Conservation (phyloP, 192 early-diverging fungal species). For the Coemansia sp. region DNA sequence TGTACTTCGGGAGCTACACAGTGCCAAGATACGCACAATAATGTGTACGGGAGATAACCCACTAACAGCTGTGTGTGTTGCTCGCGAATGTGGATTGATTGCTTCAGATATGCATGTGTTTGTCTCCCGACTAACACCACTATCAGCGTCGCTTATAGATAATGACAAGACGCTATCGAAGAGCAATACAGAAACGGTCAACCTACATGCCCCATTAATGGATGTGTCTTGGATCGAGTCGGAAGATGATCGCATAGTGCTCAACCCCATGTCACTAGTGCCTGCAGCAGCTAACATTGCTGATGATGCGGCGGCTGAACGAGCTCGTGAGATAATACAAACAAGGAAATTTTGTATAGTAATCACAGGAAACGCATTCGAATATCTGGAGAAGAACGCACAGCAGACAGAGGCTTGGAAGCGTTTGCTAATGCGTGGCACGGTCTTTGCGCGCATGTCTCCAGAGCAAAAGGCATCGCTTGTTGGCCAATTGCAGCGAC, state of each 20-base stretch:
- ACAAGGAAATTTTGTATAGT: slow-evolving; percentile 71
- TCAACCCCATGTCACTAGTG: slow-evolving; percentile 54
- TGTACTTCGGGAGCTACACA: slow-evolving; percentile 71
- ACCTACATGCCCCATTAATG: slow-evolving; percentile 8
- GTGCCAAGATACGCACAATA: slow-evolving; percentile 82
- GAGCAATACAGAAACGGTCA: neutral
- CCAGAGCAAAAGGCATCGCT: slow-evolving; percentile 95
- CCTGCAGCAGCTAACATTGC: slow-evolving; percentile 11
- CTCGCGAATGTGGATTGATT: slow-evolving; percentile 87
- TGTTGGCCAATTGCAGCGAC: slow-evolving; percentile 76
- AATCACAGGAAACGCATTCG: slow-evolving; percentile 91
- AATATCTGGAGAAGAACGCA: slow-evolving; percentile 55
- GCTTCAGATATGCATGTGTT: slow-evolving; percentile 68
- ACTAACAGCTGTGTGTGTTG: slow-evolving; percentile 91
- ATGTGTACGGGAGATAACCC: slow-evolving; percentile 99
- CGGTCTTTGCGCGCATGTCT: slow-evolving; percentile 95
- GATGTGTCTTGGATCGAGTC: slow-evolving; percentile 55
- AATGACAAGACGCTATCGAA: neutral
- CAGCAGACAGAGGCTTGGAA: slow-evolving; percentile 57
- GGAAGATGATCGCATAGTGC: slow-evolving; percentile 40
- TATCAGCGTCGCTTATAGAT: neutral
- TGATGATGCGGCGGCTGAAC: neutral
- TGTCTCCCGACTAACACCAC: slow-evolving; percentile 62
- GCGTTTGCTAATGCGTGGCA: slow-evolving; percentile 80
- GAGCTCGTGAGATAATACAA: slow-evolving; percentile 27